Percentiles rank a stretch among this genome's conserved stretches.
These are phyloP conservation scores for Chlamydomonas sp. DNA, from an alignment of 139 green algal genomes.

Conservation along the genomic window DNA sequence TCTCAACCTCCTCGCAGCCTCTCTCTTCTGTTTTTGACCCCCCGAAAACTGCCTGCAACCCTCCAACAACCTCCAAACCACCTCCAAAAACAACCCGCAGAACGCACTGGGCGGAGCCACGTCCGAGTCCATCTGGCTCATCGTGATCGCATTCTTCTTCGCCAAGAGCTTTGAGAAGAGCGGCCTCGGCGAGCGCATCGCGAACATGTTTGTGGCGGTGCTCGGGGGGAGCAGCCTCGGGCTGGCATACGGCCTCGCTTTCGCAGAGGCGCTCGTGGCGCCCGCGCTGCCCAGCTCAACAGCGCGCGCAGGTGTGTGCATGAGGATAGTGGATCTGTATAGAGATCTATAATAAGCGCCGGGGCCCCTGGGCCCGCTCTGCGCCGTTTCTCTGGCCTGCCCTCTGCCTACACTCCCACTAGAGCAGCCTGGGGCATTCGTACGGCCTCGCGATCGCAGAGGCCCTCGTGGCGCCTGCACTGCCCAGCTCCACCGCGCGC, in stretches of 20 bases:
- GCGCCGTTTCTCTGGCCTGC: no score
- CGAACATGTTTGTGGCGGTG: conserved; percentile 72
- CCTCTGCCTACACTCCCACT: no score
- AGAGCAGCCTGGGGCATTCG: conserved; percentile 80
- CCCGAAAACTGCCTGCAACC: no score
- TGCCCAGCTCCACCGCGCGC: conserved; percentile 91
- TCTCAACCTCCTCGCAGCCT: background rate
- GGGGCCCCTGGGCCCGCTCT: no score
- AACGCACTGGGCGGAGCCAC: conserved; percentile 55
- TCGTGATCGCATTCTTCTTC: conserved; percentile 99
- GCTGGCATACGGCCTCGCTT: conserved; percentile 78
- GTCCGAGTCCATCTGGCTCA: conserved; percentile 99
- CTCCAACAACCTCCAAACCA: no score
- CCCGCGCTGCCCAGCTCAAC: conserved; percentile 95
- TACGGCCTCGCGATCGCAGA: conserved; percentile 80
- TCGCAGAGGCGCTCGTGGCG: conserved; percentile 70
- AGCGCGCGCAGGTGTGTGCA: conserved; percentile 56
- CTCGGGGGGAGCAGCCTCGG: conserved; percentile 87
- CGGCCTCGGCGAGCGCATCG: conserved; percentile 90
- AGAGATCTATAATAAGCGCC: no score
- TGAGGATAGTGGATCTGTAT: no score
- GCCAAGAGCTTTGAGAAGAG: conserved; percentile 90
- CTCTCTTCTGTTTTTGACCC: background rate
- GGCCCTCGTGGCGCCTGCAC: conserved; percentile 76
- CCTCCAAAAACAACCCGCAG: no score